phyloP scores from a whole-genome alignment of 2,329 filamentous ascomycete species.

The Corynespora cassiicola region DNA sequence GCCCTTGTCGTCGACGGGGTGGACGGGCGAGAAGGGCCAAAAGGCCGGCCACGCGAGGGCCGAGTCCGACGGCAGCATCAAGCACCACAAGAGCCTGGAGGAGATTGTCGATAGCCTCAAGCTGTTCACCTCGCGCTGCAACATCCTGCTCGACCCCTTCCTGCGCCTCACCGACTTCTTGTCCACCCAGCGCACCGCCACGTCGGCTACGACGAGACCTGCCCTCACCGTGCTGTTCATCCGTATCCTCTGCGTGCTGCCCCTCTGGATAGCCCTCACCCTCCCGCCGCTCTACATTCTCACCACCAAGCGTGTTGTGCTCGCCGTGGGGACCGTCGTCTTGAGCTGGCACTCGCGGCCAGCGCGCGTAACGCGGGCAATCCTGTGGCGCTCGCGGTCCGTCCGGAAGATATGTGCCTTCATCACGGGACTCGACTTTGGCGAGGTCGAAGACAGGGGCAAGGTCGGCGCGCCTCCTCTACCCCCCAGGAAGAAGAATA shows the following conservation, averaged over 20 bases:
- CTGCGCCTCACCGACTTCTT: conserved; percentile 91
- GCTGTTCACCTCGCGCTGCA: conserved; percentile 88
- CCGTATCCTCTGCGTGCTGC: conserved; percentile 85
- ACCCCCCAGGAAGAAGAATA: conserved; percentile 52
- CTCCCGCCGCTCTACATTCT: conserved; percentile 84
- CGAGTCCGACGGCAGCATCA: conserved; percentile 66
- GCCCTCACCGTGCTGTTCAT: conserved; percentile 90
- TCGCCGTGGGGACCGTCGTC: conserved; percentile 85
- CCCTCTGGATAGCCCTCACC: conserved; percentile 84
- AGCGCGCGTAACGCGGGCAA: conserved; percentile 80
- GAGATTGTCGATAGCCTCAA: conserved; percentile 96
- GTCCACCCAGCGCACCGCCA: conserved; percentile 87
- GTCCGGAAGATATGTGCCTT: conserved; percentile 73
- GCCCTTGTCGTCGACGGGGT: conserved; percentile 84
- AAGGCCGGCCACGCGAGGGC: conserved; percentile 60
- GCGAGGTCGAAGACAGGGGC: conserved; percentile 47
- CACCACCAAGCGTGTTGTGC: conserved; percentile 81
- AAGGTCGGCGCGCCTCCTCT: conserved; percentile 44
- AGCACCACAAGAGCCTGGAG: conserved; percentile 92
- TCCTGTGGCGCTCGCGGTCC: conserved; percentile 86
- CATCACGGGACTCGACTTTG: conserved; percentile 82
- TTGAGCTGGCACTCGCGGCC: conserved; percentile 93
- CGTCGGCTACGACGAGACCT: conserved; percentile 87
- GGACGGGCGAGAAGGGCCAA: conserved; percentile 68
- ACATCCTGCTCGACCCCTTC: conserved; percentile 88